A percentile compares a stretch with the other conserved stretches of the same genome.
phyloP scores from a whole-genome alignment of 345 rosid species.

The Eucalyptus erythrocorys region DNA sequence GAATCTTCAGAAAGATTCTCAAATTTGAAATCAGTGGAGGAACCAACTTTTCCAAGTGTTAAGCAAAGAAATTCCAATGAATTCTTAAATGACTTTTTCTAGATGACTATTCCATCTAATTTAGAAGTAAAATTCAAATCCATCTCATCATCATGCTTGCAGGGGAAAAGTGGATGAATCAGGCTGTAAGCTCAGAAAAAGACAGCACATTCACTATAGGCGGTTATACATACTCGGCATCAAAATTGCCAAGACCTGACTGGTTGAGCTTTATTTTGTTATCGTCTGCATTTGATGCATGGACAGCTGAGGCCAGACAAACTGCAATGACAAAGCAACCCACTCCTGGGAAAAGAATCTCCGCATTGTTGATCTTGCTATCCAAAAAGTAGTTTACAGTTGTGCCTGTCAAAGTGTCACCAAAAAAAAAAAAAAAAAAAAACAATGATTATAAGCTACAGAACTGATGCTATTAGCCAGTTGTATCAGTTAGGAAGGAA shows the following conservation, averaged over 20 bases:
- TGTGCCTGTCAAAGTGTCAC: constrained; percentile 30
- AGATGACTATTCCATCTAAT: not conserved
- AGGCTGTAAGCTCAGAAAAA: not conserved
- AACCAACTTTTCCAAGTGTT: not conserved
- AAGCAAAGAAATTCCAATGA: not conserved
- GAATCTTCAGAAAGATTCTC: not conserved
- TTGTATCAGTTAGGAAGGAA: not conserved
- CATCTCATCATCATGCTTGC: not conserved
- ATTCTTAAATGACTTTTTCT: not conserved
- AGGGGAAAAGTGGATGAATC: not conserved
- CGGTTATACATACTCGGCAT: not conserved
- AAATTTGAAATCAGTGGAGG: not conserved
- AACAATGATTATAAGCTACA: not conserved
- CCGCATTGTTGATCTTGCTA: constrained; percentile 56
- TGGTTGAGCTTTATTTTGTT: constrained; percentile 40
- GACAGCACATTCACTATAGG: constrained; percentile 5
- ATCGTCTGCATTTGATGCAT: constrained; percentile 63
- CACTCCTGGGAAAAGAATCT: constrained; percentile 70
- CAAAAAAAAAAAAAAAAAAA: not conserved
- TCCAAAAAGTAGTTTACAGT: constrained; percentile 78
- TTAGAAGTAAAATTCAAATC: not conserved
- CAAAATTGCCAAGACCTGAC: constrained; percentile 11
- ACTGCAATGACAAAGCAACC: constrained; percentile 77
- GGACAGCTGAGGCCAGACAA: constrained; percentile 78
- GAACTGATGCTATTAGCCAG: not conserved